Evolutionary conservation across 2,329 filamentous ascomycete species (phyloP).

Genomic region (Neodidymelliopsis sp.): DNA sequence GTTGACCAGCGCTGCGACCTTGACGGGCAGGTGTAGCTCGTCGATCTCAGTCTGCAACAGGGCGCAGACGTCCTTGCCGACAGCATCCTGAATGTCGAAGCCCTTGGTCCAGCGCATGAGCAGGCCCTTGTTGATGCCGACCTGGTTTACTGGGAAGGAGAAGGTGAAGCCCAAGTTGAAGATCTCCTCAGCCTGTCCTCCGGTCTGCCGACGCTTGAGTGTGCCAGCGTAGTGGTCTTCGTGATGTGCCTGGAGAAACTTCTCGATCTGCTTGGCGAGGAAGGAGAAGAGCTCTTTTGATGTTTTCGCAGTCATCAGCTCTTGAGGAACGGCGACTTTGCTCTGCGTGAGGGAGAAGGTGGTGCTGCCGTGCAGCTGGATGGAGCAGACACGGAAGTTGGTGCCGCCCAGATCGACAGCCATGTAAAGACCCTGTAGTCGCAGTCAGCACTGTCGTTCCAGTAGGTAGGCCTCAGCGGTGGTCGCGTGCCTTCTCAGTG

Average conservation of each 20-base stretch:
- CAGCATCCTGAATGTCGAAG: constrained; percentile 92
- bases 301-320: constrained; percentile 89
- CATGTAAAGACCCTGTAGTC: constrained; percentile 83
- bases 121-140: constrained; percentile 92
- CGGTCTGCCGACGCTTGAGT: constrained; percentile 68
- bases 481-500: constrained; percentile 95
- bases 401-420: constrained; percentile 98
- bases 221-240: constrained; percentile 82
- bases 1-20: constrained; percentile 95
- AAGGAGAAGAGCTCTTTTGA: constrained; percentile 90
- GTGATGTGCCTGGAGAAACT: constrained; percentile 87
- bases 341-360: constrained; percentile 93
- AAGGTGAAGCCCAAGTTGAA: constrained; percentile 99
- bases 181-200: constrained; percentile 73
- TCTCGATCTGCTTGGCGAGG: constrained; percentile 89
- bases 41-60: constrained; percentile 91
- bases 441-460: constrained; percentile 7
- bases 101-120: constrained; percentile 99
- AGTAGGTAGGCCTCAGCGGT: neutral
- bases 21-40: constrained; percentile 82
- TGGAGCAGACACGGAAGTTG: constrained; percentile 97
- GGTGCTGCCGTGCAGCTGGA: constrained; percentile 90
- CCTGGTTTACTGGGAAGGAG: constrained; percentile 93
- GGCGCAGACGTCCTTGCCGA: constrained; percentile 93
- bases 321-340: constrained; percentile 88